Percentiles rank a stretch among this genome's conserved stretches.
Conservation (phyloP, 352 stramenopile genomes). For the Phytopythium vexans region DNA sequence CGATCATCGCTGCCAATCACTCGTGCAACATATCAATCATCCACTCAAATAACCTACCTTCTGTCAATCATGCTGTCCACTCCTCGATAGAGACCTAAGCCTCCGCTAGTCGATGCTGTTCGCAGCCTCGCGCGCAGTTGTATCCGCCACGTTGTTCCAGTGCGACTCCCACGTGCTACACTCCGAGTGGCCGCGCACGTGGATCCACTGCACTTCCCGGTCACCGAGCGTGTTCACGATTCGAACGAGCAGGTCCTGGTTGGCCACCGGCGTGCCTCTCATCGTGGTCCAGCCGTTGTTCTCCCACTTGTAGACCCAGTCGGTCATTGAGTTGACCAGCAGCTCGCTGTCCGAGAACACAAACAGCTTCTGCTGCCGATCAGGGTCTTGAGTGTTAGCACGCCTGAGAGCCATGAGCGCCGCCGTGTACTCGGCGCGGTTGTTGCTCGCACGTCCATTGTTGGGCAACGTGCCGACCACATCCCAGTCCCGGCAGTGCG, state of each 20-base stretch:
- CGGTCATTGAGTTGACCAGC: conserved; percentile 13
- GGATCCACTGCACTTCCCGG: conserved; percentile 11
- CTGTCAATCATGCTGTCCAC: no score
- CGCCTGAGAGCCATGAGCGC: conserved; percentile 11
- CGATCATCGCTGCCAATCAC: no score
- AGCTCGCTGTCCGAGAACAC: conserved; percentile 15
- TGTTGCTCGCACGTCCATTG: conserved; percentile 1
- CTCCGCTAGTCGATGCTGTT: not conserved
- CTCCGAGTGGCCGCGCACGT: conserved; percentile 6
- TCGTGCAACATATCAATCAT: no score
- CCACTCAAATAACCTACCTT: no score
- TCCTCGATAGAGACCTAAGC: not conserved
- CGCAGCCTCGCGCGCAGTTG: not conserved
- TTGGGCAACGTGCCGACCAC: not conserved
- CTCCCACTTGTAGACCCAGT: conserved; percentile 15
- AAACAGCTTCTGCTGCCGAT: conserved; percentile 8
- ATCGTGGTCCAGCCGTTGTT: conserved; percentile 16
- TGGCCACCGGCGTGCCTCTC: conserved; percentile 7
- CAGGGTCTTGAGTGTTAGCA: conserved; percentile 12
- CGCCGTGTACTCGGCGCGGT: conserved; percentile 15
- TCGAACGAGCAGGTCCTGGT: conserved; percentile 13
- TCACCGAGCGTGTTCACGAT: conserved; percentile 8
- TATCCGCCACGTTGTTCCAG: conserved; percentile 14
- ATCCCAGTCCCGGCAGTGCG: not conserved
- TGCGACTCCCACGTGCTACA: conserved; percentile 10